These are phyloP conservation scores for Colletotrichum liaoningense DNA, from an alignment of 2,329 filamentous ascomycete species.

Conservation along the genomic window DNA sequence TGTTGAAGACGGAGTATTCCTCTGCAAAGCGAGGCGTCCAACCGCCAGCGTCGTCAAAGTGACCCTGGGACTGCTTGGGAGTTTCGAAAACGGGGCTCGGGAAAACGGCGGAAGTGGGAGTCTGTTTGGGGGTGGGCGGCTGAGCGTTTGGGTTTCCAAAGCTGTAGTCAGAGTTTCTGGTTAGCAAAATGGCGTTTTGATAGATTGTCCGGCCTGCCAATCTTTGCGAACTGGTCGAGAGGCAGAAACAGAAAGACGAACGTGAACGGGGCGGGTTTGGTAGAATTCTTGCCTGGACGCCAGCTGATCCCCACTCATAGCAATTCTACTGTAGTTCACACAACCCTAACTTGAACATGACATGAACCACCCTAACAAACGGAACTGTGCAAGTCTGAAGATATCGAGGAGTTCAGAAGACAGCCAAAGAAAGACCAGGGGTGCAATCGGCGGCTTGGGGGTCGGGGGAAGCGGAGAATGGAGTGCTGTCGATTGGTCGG, in stretches of 20 bases:
- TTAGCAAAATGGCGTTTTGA: slow-evolving; percentile 48
- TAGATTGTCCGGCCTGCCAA: slow-evolving; percentile 18
- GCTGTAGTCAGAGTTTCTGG: slow-evolving; percentile 52
- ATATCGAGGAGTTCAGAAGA: not conserved
- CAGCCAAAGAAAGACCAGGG: not conserved
- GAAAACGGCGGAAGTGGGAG: slow-evolving; percentile 64
- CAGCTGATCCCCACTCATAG: slow-evolving; percentile 73
- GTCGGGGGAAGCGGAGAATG: not conserved
- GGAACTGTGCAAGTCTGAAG: not conserved
- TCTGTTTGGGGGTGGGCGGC: slow-evolving; percentile 69
- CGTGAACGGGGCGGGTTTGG: slow-evolving; percentile 31
- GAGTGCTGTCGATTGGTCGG: slow-evolving; percentile 17
- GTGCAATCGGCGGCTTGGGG: slow-evolving; percentile 3
- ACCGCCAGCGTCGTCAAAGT: slow-evolving; percentile 60
- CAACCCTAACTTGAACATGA: slow-evolving; percentile 37
- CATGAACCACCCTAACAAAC: slow-evolving; percentile 30
- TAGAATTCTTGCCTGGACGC: slow-evolving; percentile 61
- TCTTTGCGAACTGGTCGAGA: slow-evolving; percentile 27
- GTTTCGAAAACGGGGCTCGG: slow-evolving; percentile 69
- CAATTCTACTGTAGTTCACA: slow-evolving; percentile 49
- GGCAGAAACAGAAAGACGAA: slow-evolving; percentile 35
- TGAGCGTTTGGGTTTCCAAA: slow-evolving; percentile 73
- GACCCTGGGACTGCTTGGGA: slow-evolving; percentile 59
- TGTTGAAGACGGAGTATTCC: slow-evolving; percentile 74
- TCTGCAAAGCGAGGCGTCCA: slow-evolving; percentile 74